These are phyloP conservation scores for Gymnopilus junonius DNA, from an alignment of 768 basidiomycete species.

Conservation along the genomic window DNA sequence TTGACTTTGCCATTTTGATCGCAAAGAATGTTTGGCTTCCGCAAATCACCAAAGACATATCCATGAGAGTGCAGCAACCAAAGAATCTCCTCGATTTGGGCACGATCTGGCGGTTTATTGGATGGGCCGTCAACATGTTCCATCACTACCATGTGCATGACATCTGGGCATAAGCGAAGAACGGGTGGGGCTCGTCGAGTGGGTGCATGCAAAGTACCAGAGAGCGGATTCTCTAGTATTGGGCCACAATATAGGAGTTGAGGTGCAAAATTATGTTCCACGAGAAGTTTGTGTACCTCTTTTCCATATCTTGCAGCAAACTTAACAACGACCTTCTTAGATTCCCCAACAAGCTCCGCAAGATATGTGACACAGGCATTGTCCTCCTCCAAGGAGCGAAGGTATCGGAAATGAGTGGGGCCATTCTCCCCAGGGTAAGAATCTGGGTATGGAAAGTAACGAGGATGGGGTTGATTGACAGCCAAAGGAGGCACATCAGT, in stretches of 20 bases:
- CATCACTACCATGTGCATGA: slow-evolving; percentile 40
- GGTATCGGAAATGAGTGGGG: slow-evolving; percentile 17
- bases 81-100: slow-evolving; percentile 24
- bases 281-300: slow-evolving; percentile 36
- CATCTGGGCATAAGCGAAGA: slow-evolving; percentile 16
- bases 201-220: too few relatives aligned
- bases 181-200: too few relatives aligned
- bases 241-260: slow-evolving; percentile 34
- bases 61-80: slow-evolving; percentile 30
- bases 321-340: slow-evolving; percentile 35
- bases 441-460: slow-evolving; percentile 23
- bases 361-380: slow-evolving; percentile 27
- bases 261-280: slow-evolving; percentile 28
- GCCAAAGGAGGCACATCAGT: neutral
- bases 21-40: slow-evolving; percentile 36
- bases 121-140: slow-evolving; percentile 30
- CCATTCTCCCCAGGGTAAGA: slow-evolving; percentile 10
- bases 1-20: slow-evolving; percentile 21
- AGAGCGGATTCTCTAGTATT: too few relatives aligned
- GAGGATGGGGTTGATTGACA: slow-evolving; percentile 15
- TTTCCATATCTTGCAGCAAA: slow-evolving; percentile 38
- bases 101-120: slow-evolving; percentile 11
- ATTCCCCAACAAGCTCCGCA: slow-evolving; percentile 12
- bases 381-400: slow-evolving; percentile 21
- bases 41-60: slow-evolving; percentile 43